Evolutionary conservation across 1,284 basidiomycete species (phyloP).

Genomic region (Cutaneotrichosporon cutaneum): DNA sequence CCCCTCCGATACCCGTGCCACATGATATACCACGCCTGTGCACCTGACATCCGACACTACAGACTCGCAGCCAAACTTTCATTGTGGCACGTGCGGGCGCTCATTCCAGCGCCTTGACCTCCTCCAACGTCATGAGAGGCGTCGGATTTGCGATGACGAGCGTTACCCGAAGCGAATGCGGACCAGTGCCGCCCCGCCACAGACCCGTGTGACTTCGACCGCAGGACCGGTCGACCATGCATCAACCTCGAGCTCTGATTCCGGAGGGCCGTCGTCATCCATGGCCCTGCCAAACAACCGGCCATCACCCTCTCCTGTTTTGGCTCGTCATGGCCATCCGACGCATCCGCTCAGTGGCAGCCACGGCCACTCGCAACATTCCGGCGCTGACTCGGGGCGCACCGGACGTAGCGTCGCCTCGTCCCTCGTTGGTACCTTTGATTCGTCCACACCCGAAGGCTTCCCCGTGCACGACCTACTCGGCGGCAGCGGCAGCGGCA

Average conservation of each 20-base stretch:
- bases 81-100: slow-evolving; percentile 35
- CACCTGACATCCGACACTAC: not conserved
- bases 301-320: not conserved
- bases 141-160: slow-evolving; percentile 40
- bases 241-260: not conserved
- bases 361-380: not conserved
- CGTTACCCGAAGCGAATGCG: slow-evolving; percentile 23
- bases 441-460: not conserved
- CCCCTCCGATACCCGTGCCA: not conserved
- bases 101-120: slow-evolving; percentile 45
- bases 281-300: not conserved
- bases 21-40: not conserved
- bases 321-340: not conserved
- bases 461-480: slow-evolving; percentile 3
- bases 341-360: not conserved
- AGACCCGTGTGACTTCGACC: not conserved
- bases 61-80: slow-evolving; percentile 35
- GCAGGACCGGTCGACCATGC: slow-evolving; percentile 4
- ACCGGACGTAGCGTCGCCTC: not conserved
- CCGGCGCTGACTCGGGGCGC: not conserved
- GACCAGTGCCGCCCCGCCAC: not conserved
- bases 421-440: not conserved
- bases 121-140: slow-evolving; percentile 40
- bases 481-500: not conserved
- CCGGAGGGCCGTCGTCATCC: not conserved